A percentile compares a stretch with the other conserved stretches of the same genome.
These are phyloP conservation scores for Dipodascopsis uninucleata DNA, from an alignment of 805 yeast species.

Conservation along the genomic window DNA sequence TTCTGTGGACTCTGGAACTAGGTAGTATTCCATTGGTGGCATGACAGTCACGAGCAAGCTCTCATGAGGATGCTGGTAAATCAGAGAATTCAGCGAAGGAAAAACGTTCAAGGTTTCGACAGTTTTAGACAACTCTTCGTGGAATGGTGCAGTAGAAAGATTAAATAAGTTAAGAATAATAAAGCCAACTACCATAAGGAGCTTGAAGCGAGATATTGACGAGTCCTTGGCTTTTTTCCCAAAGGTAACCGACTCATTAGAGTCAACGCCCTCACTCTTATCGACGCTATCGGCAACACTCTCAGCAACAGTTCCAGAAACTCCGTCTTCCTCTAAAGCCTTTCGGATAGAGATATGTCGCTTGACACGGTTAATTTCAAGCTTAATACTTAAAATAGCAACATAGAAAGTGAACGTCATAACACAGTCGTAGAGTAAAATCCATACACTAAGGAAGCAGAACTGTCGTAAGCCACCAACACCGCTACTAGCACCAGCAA, in stretches of 20 bases:
- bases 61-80: constrained; percentile 9
- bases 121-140: constrained; percentile 19
- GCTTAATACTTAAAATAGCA: constrained; percentile 78
- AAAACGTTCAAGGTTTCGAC: constrained; percentile 20
- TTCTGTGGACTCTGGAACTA: constrained; percentile 22
- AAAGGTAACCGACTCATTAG: constrained; percentile 18
- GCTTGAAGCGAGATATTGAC: constrained; percentile 32
- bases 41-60: constrained; percentile 36
- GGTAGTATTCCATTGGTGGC: constrained; percentile 40
- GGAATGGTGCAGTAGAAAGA: constrained; percentile 37
- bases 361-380: constrained; percentile 83
- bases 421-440: constrained; percentile 65
- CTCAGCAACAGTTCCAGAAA: constrained; percentile 68
- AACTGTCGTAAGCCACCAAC: constrained; percentile 76
- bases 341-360: constrained; percentile 71
- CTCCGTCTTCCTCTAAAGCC: constrained; percentile 90
- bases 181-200: constrained; percentile 35
- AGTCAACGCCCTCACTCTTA: constrained; percentile 16
- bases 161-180: constrained; percentile 39
- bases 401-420: constrained; percentile 77
- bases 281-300: constrained; percentile 49
- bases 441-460: constrained; percentile 67
- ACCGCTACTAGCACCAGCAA: constrained; percentile 52
- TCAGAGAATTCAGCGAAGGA: constrained; percentile 15
- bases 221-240: constrained; percentile 20